Base-by-base conservation (phyloP, 2,329 filamentous ascomycete species). In the Uncinocarpus reesii region DNA sequence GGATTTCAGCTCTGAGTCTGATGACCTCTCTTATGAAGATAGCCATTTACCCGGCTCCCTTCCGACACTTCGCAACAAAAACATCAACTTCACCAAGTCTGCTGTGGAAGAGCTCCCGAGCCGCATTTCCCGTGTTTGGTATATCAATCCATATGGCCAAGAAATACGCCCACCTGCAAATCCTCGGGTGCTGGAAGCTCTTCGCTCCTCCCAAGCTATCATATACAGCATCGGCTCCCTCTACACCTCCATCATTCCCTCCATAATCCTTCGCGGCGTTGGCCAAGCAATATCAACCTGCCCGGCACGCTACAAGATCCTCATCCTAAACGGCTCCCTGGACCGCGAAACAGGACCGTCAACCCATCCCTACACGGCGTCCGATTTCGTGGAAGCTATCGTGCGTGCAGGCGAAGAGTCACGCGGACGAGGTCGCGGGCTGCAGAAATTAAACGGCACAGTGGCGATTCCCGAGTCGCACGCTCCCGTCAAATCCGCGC, bases 81-180 rank as follows among this genome's bases (percentile, higher is more conserved):
- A 93, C 53, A 88, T 95, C 52, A 72, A 74, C 3, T 93, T 95
- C 62, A 83, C 77, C 60, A 96, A 96, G 67, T 72, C 59, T 2
- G 79, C 85, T 52, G 85, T 90, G 47, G 83, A 89, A 57, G 86
- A 92, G 47, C 72, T 96, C 1, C 77, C 86, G 0, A 76, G 83
- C 0, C 76, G 86, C 23, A 94, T 96, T 56, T 74, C 81, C 47
- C 72, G 89, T 2, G 75, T 96, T 26, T 96, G 88, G 87, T 96
- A 96, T 70, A 96, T 96, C 69, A 96, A 95, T 60, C 90, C 90
- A 0, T 96, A 95, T 64, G 90, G 90, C n/a, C 87, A 95, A 62
- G 89, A 95, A 65, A 95, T 96, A 56, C 79, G 82, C 15, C 85
- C 89, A 0, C 77, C 81, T 0, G 84, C 87, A 1, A 96, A 95